Conservation (phyloP, 192 early-diverging fungal species). For the Rhizophlyctis rosea region DNA sequence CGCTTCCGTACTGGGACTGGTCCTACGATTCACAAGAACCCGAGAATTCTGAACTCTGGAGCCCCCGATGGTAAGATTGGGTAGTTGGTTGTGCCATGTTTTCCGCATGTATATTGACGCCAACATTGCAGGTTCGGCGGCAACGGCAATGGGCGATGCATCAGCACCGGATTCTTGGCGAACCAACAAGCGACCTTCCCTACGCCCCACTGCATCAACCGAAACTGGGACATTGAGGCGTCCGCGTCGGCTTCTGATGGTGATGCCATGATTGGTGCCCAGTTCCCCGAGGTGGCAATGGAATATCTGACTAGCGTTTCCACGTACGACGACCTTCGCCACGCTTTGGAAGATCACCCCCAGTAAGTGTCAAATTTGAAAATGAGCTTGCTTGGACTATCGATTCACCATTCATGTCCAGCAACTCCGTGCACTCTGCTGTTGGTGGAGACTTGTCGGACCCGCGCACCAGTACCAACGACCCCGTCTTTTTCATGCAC, state of each 20-base stretch:
- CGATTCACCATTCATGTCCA: too few species aligned
- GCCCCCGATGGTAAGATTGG: background rate
- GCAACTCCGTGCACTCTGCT: slow-evolving; percentile 13
- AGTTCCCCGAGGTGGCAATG: background rate
- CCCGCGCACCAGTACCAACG: slow-evolving; percentile 21
- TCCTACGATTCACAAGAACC: slow-evolving; percentile 19
- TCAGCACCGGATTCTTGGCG: slow-evolving; percentile 10
- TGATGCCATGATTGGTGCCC: background rate
- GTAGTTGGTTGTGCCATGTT: too few species aligned
- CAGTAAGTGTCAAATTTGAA: too few species aligned
- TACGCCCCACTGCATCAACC: slow-evolving; percentile 13
- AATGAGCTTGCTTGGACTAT: too few species aligned
- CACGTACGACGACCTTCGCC: background rate
- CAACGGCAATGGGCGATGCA: slow-evolving; percentile 16
- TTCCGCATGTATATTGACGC: too few species aligned
- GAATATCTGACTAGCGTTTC: background rate
- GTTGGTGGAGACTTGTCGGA: slow-evolving; percentile 32
- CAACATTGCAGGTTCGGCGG: too few species aligned
- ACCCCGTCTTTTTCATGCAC: slow-evolving; percentile 45
- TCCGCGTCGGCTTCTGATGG: background rate
- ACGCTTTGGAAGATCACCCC: background rate
- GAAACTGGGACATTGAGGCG: slow-evolving; percentile 9
- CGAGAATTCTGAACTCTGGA: background rate
- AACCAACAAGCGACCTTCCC: slow-evolving; percentile 8
- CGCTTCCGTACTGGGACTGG: slow-evolving; percentile 36